Conservation (phyloP, 2,329 filamentous ascomycete species). For the Xylaria sp. region DNA sequence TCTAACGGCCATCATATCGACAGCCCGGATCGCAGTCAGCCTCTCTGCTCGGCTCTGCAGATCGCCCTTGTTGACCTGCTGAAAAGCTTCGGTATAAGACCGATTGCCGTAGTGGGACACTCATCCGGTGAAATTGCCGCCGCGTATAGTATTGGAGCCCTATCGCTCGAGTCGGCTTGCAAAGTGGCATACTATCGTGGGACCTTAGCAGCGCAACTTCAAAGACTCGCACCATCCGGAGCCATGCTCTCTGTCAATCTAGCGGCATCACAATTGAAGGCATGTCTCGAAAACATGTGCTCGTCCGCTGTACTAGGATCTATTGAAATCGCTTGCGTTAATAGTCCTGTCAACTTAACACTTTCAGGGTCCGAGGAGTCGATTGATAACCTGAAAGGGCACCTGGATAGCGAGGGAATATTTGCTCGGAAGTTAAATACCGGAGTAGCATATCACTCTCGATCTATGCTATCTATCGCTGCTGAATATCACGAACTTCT, state of each 20-base stretch:
- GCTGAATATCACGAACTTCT: background rate
- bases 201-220: background rate
- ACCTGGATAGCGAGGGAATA: background rate
- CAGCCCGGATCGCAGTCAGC: background rate
- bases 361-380: background rate
- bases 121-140: slow-evolving; percentile 21
- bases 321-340: background rate
- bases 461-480: background rate
- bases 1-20: background rate
- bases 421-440: background rate
- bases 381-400: background rate
- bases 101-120: slow-evolving; percentile 4
- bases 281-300: background rate
- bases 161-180: slow-evolving; percentile 4
- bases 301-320: background rate
- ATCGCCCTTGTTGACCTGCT: slow-evolving; percentile 1
- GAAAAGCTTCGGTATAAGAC: background rate
- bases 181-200: slow-evolving; percentile 13
- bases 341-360: background rate
- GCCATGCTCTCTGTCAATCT: slow-evolving; percentile 5
- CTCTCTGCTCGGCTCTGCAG: slow-evolving; percentile 7
- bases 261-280: background rate
- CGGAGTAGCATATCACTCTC: background rate
- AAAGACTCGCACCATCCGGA: background rate
- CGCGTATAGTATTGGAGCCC: background rate